These are phyloP conservation scores for Diaporthe ampelina DNA, from an alignment of 2,329 filamentous ascomycete species.

Conservation along the genomic window DNA sequence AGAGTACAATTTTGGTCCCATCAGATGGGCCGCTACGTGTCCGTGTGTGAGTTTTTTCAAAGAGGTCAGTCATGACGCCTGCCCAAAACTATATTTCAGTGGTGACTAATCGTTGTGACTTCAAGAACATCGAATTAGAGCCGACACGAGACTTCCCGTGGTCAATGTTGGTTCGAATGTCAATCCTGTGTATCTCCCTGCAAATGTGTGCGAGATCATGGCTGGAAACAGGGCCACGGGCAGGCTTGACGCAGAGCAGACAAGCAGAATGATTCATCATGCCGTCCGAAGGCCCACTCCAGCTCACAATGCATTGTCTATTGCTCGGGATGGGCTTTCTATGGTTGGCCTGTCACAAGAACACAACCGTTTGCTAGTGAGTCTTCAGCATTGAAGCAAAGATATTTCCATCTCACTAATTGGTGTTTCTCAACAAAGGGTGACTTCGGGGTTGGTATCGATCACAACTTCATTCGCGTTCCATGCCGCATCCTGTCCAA, in stretches of 20 bases:
- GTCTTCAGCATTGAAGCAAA: constrained; percentile 14
- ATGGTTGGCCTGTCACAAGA: constrained; percentile 61
- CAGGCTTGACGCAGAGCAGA: constrained; percentile 66
- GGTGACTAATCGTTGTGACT: background rate
- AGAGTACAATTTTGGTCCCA: constrained; percentile 68
- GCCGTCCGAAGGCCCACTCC: constrained; percentile 70
- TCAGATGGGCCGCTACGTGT: constrained; percentile 57
- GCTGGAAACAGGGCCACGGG: constrained; percentile 64
- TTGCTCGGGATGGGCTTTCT: constrained; percentile 61
- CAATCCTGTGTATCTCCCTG: constrained; percentile 69
- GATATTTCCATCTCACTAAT: background rate
- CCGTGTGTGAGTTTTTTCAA: constrained; percentile 65
- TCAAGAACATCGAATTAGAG: constrained; percentile 53
- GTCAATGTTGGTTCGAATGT: constrained; percentile 69
- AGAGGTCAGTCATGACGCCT: constrained; percentile 50
- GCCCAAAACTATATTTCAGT: background rate
- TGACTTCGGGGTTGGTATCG: constrained; percentile 66
- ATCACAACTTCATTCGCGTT: constrained; percentile 69
- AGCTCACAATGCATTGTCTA: constrained; percentile 67
- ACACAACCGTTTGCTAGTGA: constrained; percentile 55
- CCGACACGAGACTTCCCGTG: constrained; percentile 60
- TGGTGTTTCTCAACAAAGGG: constrained; percentile 47
- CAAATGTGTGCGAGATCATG: constrained; percentile 68
- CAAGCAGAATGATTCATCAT: constrained; percentile 70
- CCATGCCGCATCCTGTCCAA: constrained; percentile 69